Conservation (phyloP, 2,329 filamentous ascomycete species). For the Diaporthe eres region DNA sequence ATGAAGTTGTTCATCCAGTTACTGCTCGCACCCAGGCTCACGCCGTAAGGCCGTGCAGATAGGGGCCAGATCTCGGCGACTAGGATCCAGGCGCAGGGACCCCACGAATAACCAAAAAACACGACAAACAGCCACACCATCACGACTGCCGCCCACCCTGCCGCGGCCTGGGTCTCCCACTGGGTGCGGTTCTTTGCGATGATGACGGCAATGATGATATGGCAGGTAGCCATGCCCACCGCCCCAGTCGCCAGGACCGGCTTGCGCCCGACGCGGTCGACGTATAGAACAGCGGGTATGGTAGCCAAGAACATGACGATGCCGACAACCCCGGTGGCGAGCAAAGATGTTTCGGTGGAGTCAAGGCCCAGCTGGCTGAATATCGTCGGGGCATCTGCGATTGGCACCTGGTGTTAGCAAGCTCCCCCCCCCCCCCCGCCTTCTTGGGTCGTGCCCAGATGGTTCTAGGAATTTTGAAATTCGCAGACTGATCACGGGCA, state of each 20-base stretch:
- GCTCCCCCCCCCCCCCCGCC: too few relatives aligned
- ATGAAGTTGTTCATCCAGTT: constrained; percentile 78
- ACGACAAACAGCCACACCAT: constrained; percentile 84
- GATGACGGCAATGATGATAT: constrained; percentile 80
- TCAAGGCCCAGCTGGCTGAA: constrained; percentile 76
- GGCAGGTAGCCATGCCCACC: constrained; percentile 78
- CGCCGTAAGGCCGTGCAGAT: constrained; percentile 78
- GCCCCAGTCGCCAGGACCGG: constrained; percentile 75
- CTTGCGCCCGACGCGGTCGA: constrained; percentile 75
- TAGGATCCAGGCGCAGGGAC: constrained; percentile 81
- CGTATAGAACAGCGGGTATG: constrained; percentile 75
- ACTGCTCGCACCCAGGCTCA: constrained; percentile 75
- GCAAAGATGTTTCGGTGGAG: constrained; percentile 65
- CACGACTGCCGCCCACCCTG: constrained; percentile 77
- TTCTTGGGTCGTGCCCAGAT: neutral
- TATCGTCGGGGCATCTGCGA: constrained; percentile 72
- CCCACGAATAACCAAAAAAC: constrained; percentile 83
- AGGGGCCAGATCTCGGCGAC: constrained; percentile 83
- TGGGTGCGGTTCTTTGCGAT: constrained; percentile 73
- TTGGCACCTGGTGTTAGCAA: constrained; percentile 61
- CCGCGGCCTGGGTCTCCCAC: constrained; percentile 70
- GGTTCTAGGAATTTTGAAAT: too few relatives aligned
- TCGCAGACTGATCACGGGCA: too few relatives aligned
- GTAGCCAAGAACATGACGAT: constrained; percentile 79
- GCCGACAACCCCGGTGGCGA: constrained; percentile 80